A percentile compares a stretch with the other conserved stretches of the same genome.
These are phyloP conservation scores for Amaranthus hypochondriacus DNA, from an alignment of 148 eudicot species.

Conservation along the genomic window DNA sequence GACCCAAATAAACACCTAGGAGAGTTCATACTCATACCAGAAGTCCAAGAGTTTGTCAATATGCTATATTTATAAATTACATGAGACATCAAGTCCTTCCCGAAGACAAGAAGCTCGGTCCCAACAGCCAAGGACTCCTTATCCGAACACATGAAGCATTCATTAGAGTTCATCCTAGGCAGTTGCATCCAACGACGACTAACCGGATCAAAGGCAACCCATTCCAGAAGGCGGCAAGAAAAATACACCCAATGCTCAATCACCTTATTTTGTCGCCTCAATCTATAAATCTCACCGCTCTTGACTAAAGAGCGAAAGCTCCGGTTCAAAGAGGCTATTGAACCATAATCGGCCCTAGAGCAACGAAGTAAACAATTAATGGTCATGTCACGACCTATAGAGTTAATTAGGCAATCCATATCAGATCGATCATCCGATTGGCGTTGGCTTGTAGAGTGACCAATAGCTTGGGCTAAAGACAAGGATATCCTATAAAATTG, in stretches of 20 bases:
- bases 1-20: slow-evolving; percentile 92
- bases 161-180: slow-evolving; percentile 61
- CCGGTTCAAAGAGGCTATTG: slow-evolving; percentile 58
- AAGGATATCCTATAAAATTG: slow-evolving; percentile 16
- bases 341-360: slow-evolving; percentile 65
- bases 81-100: slow-evolving; percentile 52
- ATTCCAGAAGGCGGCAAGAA: slow-evolving; percentile 77
- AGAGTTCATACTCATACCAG: slow-evolving; percentile 62
- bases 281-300: slow-evolving; percentile 61
- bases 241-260: slow-evolving; percentile 87
- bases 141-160: slow-evolving; percentile 65
- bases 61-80: slow-evolving; percentile 61
- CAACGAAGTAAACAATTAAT: slow-evolving; percentile 55
- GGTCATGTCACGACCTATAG: slow-evolving; percentile 62
- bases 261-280: slow-evolving; percentile 50
- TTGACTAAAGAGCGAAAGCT: slow-evolving; percentile 54
- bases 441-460: slow-evolving; percentile 24
- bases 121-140: slow-evolving; percentile 95
- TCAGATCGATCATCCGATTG: slow-evolving; percentile 40
- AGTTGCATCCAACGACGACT: slow-evolving; percentile 71
- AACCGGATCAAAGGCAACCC: slow-evolving; percentile 88
- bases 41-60: slow-evolving; percentile 68
- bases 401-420: slow-evolving; percentile 43
- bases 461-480: slow-evolving; percentile 19
- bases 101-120: slow-evolving; percentile 82